Conservation (phyloP, 176 grass and related monocot species). For the Ensete glaucum region DNA sequence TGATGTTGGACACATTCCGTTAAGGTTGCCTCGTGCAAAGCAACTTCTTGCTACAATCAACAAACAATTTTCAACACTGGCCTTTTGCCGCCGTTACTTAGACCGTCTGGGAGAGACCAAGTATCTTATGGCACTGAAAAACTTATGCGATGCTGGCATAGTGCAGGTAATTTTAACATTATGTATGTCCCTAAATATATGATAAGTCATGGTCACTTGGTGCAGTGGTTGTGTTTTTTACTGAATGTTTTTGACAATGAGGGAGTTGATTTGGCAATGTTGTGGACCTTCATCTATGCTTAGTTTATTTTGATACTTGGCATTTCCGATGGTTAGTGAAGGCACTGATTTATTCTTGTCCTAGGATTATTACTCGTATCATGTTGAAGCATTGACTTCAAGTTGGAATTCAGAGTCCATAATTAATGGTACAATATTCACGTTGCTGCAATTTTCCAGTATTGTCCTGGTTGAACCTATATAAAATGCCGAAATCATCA, state of each 20-base stretch:
- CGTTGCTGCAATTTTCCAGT: too few species aligned
- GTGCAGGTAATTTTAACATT: constrained; percentile 42
- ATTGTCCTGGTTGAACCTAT: too few species aligned
- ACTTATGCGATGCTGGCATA: constrained; percentile 72
- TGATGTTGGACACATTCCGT: constrained; percentile 74
- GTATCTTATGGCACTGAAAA: constrained; percentile 95
- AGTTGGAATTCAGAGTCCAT: too few species aligned
- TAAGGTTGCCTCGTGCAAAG: constrained; percentile 82
- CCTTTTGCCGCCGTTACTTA: constrained; percentile 86
- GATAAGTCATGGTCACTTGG: neutral
- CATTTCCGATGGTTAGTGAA: too few species aligned
- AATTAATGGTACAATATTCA: too few species aligned
- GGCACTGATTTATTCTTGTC: too few species aligned
- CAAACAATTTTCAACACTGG: constrained; percentile 85
- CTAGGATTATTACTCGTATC: too few species aligned
- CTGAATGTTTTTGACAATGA: neutral
- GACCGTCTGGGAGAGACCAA: constrained; percentile 88
- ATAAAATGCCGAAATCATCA: too few species aligned
- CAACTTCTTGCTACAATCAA: constrained; percentile 89
- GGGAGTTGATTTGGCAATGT: too few species aligned
- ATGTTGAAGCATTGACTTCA: too few species aligned
- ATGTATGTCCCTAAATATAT: neutral
- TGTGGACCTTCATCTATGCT: too few species aligned
- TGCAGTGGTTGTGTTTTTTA: neutral
- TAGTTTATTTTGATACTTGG: too few species aligned